Conservation (phyloP, 2,329 filamentous ascomycete species). For the Hymenoscyphus linearis region DNA sequence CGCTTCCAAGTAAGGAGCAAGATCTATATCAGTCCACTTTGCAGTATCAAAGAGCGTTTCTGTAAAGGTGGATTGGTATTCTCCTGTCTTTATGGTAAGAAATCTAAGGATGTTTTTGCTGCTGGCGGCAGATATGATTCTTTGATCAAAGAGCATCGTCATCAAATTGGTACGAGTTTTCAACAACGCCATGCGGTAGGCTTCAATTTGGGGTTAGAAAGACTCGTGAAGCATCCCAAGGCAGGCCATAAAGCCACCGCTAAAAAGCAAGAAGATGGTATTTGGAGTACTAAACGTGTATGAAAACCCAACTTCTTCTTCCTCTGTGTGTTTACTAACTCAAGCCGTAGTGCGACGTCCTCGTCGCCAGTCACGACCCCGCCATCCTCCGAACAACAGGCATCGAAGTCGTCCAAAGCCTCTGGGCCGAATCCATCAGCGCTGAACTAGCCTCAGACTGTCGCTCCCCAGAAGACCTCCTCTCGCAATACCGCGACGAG, state of each 20-base stretch:
- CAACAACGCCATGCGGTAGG: constrained; percentile 79
- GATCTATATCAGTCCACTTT: constrained; percentile 78
- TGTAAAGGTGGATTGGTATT: constrained; percentile 84
- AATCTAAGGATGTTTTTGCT: constrained; percentile 79
- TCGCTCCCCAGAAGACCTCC: constrained; percentile 71
- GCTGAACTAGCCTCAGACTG: constrained; percentile 82
- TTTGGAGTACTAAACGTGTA: constrained; percentile 60
- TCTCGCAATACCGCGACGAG: constrained; percentile 70
- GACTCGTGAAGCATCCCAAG: constrained; percentile 49
- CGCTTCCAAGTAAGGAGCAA: constrained; percentile 70
- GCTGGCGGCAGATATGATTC: constrained; percentile 91
- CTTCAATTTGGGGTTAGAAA: constrained; percentile 86
- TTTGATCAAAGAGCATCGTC: constrained; percentile 77
- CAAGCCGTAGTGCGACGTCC: constrained; percentile 66
- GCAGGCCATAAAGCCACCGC: constrained; percentile 56
- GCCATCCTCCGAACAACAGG: constrained; percentile 70
- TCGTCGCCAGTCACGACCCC: constrained; percentile 83
- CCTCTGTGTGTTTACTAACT: constrained; percentile 2
- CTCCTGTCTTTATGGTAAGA: constrained; percentile 82
- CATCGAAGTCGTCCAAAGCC: constrained; percentile 67
- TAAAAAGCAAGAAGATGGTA: constrained; percentile 60
- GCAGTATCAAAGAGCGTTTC: constrained; percentile 86
- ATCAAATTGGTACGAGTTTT: constrained; percentile 57
- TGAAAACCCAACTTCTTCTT: constrained; percentile 36
- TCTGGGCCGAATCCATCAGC: constrained; percentile 81